Conservation (phyloP, 2,329 filamentous ascomycete genomes). For the Talaromyces islandicus region DNA sequence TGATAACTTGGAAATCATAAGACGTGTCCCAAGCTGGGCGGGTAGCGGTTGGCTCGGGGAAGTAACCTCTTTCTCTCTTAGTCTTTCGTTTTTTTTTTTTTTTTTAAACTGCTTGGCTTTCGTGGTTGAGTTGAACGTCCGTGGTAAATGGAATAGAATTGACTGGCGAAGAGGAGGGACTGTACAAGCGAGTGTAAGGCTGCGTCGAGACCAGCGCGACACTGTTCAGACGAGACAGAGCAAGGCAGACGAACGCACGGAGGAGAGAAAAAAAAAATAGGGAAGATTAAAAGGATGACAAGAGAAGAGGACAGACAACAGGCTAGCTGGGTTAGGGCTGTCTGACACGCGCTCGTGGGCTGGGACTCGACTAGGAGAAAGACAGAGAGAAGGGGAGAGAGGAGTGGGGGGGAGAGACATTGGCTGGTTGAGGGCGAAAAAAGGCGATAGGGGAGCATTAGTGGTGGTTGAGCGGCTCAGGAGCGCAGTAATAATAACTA, state of each 20-base stretch:
- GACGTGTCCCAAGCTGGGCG: background rate
- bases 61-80: too few relatives aligned
- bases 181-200: background rate
- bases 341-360: background rate
- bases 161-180: too few relatives aligned
- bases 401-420: background rate
- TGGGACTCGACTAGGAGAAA: background rate
- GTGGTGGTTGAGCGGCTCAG: background rate
- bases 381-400: background rate
- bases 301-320: background rate
- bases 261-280: background rate
- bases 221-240: background rate
- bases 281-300: background rate
- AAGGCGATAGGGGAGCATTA: background rate
- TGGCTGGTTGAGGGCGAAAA: background rate
- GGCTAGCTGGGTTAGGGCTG: background rate
- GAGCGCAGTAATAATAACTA: too few relatives aligned
- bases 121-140: too few relatives aligned
- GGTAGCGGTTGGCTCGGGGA: too few relatives aligned
- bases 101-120: too few relatives aligned
- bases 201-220: constrained; percentile 10
- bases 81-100: background rate
- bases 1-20: constrained; percentile 6
- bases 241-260: background rate
- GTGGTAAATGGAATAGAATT: background rate